Base-by-base conservation (phyloP, 2,329 filamentous ascomycete genomes). In the Hypomyces perniciosus region DNA sequence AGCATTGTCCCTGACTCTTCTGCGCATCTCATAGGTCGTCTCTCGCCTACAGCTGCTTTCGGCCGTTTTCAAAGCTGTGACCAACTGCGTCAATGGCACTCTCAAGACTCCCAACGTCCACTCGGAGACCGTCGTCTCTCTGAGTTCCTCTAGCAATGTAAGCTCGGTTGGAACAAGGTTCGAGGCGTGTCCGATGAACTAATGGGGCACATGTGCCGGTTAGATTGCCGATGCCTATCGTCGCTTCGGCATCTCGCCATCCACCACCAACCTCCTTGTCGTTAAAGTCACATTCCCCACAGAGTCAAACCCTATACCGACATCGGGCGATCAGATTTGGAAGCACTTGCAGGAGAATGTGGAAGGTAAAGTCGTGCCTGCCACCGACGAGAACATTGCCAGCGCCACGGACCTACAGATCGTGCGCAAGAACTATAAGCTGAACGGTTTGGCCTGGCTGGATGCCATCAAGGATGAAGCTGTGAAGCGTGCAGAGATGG, bases 151-250 rank as follows among this genome's bases (percentile, higher is more conserved):
- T 56, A 92, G 90, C 65, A 96, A 96, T 67, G 88, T 90, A 66
- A 56, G 54, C 30, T 42, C 5, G 5, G 7, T 28, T 28, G 41
- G 8, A 42, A 9, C 40, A 42, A n/a, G 38, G 13, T 41, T n/a
- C 38, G 12, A 12, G 40, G n/a, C 20, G 5, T 42, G 20, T 20
- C 20, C 20, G 20, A 20, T 20, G 20, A 20, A 20, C 20, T 20
- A 20, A 20, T 20, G 20, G 20, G 20, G 20, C 6, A 38, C 9
- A 12, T n/a, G 9, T 43, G 4, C 45, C 31, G 6, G 31, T 6
- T 46, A 95, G 90, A 97, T 99, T 62, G 81, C 90, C 46, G 91
- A 96, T 60, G 85, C 90, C 0, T 97, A 97, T 69, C 85, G 89
- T 31, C 85, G 86, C 48, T 96, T 93, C 63, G 93, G 93, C 44